A percentile compares a stretch with the other conserved stretches of the same genome.
Conservation (phyloP, 179 eudicot genomes). For the Dionaea muscipula region DNA sequence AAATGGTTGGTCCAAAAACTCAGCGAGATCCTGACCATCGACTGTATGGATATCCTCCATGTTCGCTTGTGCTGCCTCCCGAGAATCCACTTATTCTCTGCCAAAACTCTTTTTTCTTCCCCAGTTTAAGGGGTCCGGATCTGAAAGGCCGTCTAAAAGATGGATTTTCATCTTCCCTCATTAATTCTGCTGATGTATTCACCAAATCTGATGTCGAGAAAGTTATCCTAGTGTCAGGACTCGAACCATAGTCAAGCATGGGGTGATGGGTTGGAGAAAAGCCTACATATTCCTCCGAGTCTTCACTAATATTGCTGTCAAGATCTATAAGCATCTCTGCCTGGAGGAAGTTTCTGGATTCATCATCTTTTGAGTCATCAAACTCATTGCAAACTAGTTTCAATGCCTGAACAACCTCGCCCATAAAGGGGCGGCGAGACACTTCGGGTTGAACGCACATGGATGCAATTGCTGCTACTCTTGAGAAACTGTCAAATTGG, state of each 20-base stretch:
- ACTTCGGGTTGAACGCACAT: constrained; percentile 98
- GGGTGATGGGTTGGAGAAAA: constrained; percentile 21
- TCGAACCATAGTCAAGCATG: constrained; percentile 25
- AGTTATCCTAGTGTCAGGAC: constrained; percentile 24
- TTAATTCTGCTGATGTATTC: constrained; percentile 27
- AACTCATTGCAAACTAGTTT: constrained; percentile 76
- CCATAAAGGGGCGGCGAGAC: constrained; percentile 98
- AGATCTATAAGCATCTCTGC: constrained; percentile 10
- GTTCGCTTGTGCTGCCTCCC: constrained; percentile 54
- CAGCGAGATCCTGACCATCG: constrained; percentile 22
- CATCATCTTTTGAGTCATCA: constrained; percentile 37
- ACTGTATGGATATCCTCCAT: constrained; percentile 17
- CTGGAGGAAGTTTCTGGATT: constrained; percentile 25
- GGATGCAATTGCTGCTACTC: constrained; percentile 86
- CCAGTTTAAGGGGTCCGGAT: constrained; percentile 61
- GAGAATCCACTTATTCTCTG: constrained; percentile 43
- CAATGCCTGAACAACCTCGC: constrained; percentile 95
- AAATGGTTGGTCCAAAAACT: background rate
- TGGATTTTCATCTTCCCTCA: constrained; percentile 28
- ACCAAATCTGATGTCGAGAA: constrained; percentile 41
- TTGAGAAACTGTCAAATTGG: constrained; percentile 44
- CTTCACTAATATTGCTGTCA: constrained; percentile 17
- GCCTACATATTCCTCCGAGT: constrained; percentile 28
- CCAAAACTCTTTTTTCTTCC: constrained; percentile 45
- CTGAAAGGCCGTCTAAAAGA: constrained; percentile 39